Evolutionary conservation across 139 green algal species (phyloP).

Genomic region (Picochlorum sp.): DNA sequence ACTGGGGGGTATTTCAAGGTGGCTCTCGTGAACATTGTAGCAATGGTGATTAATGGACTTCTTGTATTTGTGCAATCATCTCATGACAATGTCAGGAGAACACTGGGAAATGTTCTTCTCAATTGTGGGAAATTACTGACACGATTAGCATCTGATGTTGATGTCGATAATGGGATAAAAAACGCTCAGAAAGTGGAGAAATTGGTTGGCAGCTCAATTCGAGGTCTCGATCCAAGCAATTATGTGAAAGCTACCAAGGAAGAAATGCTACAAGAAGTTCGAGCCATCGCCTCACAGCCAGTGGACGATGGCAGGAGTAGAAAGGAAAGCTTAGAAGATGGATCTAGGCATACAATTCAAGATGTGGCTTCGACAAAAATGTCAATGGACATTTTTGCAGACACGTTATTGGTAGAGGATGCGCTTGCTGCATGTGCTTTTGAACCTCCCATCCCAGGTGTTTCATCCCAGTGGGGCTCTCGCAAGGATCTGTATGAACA

Average conservation of each 20-base stretch:
- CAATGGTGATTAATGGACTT: background rate
- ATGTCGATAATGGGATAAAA: background rate
- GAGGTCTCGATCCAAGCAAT: too few species aligned
- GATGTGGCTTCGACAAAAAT: background rate
- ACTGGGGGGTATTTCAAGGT: conserved; percentile 13
- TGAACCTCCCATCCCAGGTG: background rate
- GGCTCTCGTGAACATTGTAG: conserved; percentile 1
- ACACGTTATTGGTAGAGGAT: background rate
- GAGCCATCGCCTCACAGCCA: too few species aligned
- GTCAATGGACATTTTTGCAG: background rate
- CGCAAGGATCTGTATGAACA: background rate
- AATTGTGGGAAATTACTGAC: background rate
- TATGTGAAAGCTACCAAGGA: too few species aligned
- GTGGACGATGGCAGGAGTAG: too few species aligned
- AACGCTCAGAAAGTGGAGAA: too few species aligned
- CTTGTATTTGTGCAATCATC: background rate
- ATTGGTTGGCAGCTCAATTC: too few species aligned
- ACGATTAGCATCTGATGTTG: background rate
- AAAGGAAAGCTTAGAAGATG: background rate
- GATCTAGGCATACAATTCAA: background rate
- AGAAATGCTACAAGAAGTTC: too few species aligned
- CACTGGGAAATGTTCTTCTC: background rate
- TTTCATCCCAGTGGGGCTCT: background rate
- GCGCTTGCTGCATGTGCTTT: background rate
- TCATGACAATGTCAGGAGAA: conserved; percentile 5